Conservation (phyloP, 108 stramenopile species). For the Skeletonema tropicum region DNA sequence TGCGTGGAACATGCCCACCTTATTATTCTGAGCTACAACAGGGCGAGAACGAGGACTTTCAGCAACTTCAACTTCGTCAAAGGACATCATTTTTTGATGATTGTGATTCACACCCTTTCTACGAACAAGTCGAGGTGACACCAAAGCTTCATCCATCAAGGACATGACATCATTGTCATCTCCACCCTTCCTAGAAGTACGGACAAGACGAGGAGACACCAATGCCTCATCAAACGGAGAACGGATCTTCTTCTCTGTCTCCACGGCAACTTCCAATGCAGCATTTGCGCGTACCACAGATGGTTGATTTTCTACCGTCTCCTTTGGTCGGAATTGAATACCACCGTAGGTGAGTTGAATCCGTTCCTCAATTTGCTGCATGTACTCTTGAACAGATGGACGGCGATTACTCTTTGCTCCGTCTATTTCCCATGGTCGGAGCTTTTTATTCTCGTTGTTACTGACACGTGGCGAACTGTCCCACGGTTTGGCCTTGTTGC, state of each 20-base stretch:
- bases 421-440: not conserved
- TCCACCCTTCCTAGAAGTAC: not conserved
- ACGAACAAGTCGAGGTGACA: not conserved
- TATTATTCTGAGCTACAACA: not conserved
- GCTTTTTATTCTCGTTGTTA: not conserved
- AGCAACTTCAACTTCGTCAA: not conserved
- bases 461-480: not conserved
- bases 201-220: conserved; percentile 1
- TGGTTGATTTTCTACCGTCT: not conserved
- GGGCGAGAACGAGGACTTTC: not conserved
- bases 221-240: conserved; percentile 1
- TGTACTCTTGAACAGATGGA: conserved; percentile 10
- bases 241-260: not conserved
- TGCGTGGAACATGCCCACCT: not conserved
- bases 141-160: not conserved
- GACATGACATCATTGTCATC: not conserved
- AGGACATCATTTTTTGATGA: not conserved
- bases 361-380: not conserved
- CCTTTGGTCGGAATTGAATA: not conserved
- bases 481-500: not conserved
- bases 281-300: not conserved
- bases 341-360: not conserved
- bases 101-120: not conserved
- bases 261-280: not conserved
- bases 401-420: not conserved